Evolutionary conservation across 108 stramenopile species (phyloP).

Genomic region (Craspedostauros australis): DNA sequence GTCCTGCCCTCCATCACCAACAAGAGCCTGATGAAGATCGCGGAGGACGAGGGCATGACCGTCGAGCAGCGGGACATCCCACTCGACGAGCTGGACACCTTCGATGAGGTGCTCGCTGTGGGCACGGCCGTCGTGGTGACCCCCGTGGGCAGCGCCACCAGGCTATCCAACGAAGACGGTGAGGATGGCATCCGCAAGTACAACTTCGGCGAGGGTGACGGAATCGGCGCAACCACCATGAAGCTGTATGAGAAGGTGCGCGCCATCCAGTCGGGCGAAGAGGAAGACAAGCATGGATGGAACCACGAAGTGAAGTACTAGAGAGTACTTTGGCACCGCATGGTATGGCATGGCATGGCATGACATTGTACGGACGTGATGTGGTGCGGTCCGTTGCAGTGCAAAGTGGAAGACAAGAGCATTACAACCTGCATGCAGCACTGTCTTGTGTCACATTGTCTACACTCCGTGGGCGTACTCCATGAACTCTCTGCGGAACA

Average conservation of each 20-base stretch:
- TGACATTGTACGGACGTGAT: no score
- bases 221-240: conserved; percentile 78
- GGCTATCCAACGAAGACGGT: conserved; percentile 41
- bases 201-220: conserved; percentile 63
- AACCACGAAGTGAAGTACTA: conserved; percentile 41
- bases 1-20: conserved; percentile 96
- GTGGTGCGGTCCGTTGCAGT: no score
- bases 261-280: conserved; percentile 90
- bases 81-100: conserved; percentile 73
- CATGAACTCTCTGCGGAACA: no score
- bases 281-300: conserved; percentile 92
- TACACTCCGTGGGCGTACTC: no score
- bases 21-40: conserved; percentile 93
- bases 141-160: conserved; percentile 81
- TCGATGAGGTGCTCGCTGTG: conserved; percentile 95
- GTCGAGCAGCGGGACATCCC: conserved; percentile 82
- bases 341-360: no score
- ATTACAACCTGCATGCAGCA: no score
- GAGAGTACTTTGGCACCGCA: no score
- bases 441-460: no score
- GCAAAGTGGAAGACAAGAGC: no score
- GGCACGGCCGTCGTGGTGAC: conserved; percentile 99
- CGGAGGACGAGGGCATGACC: conserved; percentile 81
- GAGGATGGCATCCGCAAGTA: conserved; percentile 52
- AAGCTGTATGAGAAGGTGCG: conserved; percentile 82